Evolutionary conservation across 2,329 filamentous ascomycete species (phyloP).

Genomic region (Aureobasidium sp.): DNA sequence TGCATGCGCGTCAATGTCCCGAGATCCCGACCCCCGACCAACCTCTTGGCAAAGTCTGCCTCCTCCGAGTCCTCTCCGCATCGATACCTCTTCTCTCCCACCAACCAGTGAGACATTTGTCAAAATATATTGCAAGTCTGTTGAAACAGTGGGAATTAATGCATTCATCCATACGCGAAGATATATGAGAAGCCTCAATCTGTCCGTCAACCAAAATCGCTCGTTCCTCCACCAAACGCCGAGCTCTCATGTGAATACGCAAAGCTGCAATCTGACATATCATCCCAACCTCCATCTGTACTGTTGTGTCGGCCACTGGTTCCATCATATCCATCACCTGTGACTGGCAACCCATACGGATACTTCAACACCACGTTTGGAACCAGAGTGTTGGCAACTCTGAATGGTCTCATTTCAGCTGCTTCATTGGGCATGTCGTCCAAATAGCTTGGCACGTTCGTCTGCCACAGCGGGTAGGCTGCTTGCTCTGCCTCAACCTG

Average conservation of each 20-base stretch:
- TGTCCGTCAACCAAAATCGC: conserved; percentile 3
- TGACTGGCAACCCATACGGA: background rate
- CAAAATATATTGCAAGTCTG: background rate
- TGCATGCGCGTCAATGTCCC: conserved; percentile 4
- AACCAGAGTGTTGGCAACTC: background rate
- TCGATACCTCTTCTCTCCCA: background rate
- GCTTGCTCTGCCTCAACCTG: background rate
- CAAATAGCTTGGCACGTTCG: background rate
- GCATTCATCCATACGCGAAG: background rate
- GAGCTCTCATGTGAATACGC: conserved; percentile 4
- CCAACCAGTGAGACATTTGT: background rate
- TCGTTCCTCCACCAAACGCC: conserved; percentile 1
- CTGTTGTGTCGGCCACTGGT: background rate
- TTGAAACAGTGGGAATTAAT: background rate
- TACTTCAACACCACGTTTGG: background rate
- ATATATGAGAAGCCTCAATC: background rate
- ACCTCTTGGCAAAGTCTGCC: background rate
- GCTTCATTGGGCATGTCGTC: background rate
- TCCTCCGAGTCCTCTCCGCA: background rate
- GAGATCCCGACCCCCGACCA: background rate
- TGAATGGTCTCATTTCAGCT: background rate
- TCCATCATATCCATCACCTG: background rate
- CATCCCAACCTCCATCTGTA: background rate
- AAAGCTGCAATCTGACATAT: background rate
- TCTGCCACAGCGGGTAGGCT: background rate